These are phyloP conservation scores for Chlamydomonas sp. DNA, from an alignment of 139 green algal species.

Conservation along the genomic window DNA sequence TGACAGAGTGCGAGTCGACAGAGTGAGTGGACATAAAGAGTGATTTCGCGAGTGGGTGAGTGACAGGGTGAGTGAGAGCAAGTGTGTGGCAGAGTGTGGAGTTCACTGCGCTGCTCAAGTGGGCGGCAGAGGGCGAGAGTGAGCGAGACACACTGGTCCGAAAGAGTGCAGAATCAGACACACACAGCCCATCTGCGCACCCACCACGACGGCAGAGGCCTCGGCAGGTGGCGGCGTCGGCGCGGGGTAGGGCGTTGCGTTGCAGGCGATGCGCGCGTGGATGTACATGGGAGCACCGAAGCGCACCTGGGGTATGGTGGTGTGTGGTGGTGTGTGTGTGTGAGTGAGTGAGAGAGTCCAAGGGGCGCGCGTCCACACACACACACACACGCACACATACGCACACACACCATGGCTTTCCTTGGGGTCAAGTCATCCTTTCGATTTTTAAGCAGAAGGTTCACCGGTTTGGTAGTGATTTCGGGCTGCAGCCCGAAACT, in stretches of 20 bases:
- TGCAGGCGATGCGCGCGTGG: slow-evolving; percentile 43
- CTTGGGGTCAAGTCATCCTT: too few relatives aligned
- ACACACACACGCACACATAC: not conserved
- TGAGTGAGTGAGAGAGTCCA: not conserved
- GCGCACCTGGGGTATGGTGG: not conserved
- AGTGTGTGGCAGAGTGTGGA: not conserved
- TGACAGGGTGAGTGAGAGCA: not conserved
- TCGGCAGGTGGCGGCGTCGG: not conserved
- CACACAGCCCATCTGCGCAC: too few relatives aligned
- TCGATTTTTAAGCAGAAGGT: not conserved
- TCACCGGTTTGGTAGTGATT: not conserved
- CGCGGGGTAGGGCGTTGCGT: slow-evolving; percentile 8
- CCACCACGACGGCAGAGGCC: slow-evolving; percentile 18
- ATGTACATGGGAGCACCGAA: slow-evolving; percentile 64
- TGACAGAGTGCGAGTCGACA: too few relatives aligned
- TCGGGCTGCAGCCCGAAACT: too few relatives aligned
- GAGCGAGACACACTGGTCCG: slow-evolving; percentile 48
- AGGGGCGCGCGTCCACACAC: not conserved
- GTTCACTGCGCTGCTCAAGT: not conserved
- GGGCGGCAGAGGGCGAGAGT: slow-evolving; percentile 49
- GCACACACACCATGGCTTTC: too few relatives aligned
- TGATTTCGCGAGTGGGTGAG: too few relatives aligned
- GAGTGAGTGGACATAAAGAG: too few relatives aligned
- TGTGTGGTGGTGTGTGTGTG: not conserved
- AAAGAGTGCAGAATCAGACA: slow-evolving; percentile 49